phyloP scores from a whole-genome alignment of 305 asterid genomes.

The Fraxinus xanthoxyloides region DNA sequence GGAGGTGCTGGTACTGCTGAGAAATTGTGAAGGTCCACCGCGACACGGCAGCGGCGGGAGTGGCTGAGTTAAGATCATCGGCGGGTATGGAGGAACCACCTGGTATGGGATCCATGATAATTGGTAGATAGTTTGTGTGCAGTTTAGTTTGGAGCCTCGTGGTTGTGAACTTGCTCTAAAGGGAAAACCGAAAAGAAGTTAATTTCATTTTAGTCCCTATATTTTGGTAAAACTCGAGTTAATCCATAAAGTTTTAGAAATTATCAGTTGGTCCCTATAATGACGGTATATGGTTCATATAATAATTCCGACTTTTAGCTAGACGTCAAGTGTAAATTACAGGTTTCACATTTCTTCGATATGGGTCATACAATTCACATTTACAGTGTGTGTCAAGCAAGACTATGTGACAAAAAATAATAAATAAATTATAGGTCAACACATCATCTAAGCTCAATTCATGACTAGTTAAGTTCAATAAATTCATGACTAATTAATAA shows the following conservation, averaged over 20 bases:
- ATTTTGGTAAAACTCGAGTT: background rate
- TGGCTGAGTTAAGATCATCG: constrained; percentile 18
- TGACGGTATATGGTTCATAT: background rate
- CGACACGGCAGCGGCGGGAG: constrained; percentile 20
- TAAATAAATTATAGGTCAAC: too few relatives aligned
- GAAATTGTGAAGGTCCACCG: constrained; percentile 32
- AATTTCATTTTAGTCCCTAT: background rate
- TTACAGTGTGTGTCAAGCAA: too few relatives aligned
- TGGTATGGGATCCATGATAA: constrained; percentile 31
- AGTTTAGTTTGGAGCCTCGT: background rate
- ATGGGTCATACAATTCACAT: too few relatives aligned
- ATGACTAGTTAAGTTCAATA: too few relatives aligned
- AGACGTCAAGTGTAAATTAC: background rate
- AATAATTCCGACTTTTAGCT: background rate
- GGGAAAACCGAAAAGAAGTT: background rate
- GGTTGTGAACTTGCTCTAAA: background rate
- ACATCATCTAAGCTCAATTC: too few relatives aligned
- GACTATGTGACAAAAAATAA: too few relatives aligned
- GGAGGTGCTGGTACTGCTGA: constrained; percentile 45
- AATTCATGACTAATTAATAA: too few relatives aligned
- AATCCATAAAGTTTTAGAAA: background rate
- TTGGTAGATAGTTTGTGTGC: background rate
- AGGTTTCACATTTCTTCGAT: background rate
- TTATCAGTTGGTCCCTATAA: background rate
- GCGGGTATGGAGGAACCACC: constrained; percentile 24